Percentiles rank a stretch among this genome's conserved stretches.
These are phyloP conservation scores for Marchantia polymorpha DNA, from an alignment of 225 moss, liverwort and hornwort species.

Conservation along the genomic window DNA sequence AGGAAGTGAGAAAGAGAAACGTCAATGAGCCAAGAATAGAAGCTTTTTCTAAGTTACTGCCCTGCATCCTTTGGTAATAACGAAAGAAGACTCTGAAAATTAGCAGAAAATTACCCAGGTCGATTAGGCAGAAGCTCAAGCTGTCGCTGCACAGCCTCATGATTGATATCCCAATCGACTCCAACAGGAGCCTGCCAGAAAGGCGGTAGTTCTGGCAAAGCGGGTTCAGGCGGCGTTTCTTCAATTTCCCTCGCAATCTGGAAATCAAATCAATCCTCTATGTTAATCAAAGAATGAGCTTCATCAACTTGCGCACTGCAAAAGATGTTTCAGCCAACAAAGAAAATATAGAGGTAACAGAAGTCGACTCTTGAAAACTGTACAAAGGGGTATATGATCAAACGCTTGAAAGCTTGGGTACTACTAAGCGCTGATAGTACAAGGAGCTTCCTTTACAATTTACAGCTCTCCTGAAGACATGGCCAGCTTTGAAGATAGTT, in stretches of 20 bases:
- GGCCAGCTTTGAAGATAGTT: too few relatives aligned
- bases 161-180: slow-evolving; percentile 39
- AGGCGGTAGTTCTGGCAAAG: slow-evolving; percentile 22
- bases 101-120: slow-evolving; percentile 29
- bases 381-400: too few relatives aligned
- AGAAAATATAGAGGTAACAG: too few relatives aligned
- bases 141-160: slow-evolving; percentile 36
- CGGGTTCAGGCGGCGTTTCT: slow-evolving; percentile 11
- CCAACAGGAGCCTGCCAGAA: slow-evolving; percentile 34
- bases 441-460: background rate
- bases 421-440: background rate
- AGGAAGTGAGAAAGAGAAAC: background rate
- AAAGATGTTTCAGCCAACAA: too few relatives aligned
- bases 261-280: background rate
- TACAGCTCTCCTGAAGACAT: too few relatives aligned
- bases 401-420: background rate
- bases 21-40: background rate
- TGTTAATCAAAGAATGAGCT: background rate
- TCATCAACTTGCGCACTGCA: background rate
- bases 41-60: background rate
- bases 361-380: too few relatives aligned
- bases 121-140: slow-evolving; percentile 31
- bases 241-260: background rate
- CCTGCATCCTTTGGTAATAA: background rate
- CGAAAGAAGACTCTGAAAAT: background rate